Evolutionary conservation across 305 asterid genomes (phyloP), one percentile per base, ranked within the genome.

Genomic region (Plantago lanceolata): DNA sequence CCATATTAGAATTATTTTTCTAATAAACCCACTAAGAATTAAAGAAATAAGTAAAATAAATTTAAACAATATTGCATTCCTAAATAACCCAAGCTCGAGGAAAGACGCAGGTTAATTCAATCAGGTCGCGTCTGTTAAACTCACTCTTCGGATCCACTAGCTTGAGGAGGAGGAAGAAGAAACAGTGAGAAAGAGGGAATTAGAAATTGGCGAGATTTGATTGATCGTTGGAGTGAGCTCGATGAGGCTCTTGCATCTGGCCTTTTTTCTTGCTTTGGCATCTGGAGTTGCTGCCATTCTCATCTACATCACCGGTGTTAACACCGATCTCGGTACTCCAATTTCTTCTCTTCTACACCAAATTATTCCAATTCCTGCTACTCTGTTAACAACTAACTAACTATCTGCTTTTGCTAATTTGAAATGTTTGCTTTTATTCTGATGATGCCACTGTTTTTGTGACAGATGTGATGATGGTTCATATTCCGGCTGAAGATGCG

Each of bases 221-320:
- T 64, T 60, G 68, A 60, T 63, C 51, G 16, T 13, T 40, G 14
- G 47, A 40, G 47, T 40, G 16, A 12, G 47, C 55, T 70, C 54
- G 76, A 90, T 88, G 97, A 88, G 82, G 82, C 81, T 90, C 68
- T 71, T 90, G 76, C 89, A 73, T 51, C 69, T 81, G 40, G 85
- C 84, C 9, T 81, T 84, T 52, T 37, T 69, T 54, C 64, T 82
- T 71, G 91, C 94, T 69, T 74, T 90, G 77, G 85, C 81, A 53
- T 90, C 89, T 68, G 96, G 97, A 66, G 16, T 88, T 19, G 80
- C 75, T n/a, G 96, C 91, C 19, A 81, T 88, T 70, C 79, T 83
- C 40, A 82, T 86, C 59, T 86, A 81, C 80, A 73, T 83, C 59
- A 73, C 75, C 49, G 94, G 95, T 66, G 82, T 85, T 53, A 35